phyloP scores from a whole-genome alignment of 2,329 filamentous ascomycete genomes.

The Lasiodiplodia sp. region DNA sequence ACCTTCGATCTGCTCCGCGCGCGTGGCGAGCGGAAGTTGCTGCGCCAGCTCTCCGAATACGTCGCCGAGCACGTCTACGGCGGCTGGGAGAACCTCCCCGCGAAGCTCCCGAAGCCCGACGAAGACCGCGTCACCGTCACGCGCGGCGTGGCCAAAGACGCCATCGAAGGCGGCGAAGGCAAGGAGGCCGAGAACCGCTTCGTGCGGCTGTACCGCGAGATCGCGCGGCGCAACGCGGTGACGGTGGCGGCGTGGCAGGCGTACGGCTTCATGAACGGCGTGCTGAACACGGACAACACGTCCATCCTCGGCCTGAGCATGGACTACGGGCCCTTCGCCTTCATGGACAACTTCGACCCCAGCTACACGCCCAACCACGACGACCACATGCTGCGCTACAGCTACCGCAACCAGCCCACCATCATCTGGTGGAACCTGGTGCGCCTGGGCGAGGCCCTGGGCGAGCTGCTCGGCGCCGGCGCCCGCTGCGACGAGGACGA shows the following conservation, averaged over 20 bases:
- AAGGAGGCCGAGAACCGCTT: conserved; percentile 84
- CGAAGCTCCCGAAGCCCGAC: conserved; percentile 59
- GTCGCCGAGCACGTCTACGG: conserved; percentile 86
- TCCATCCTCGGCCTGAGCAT: conserved; percentile 88
- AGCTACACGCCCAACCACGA: conserved; percentile 97
- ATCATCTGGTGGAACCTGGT: conserved; percentile 99
- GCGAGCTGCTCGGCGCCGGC: conserved; percentile 85
- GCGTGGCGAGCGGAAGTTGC: conserved; percentile 77
- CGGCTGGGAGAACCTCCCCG: conserved; percentile 86
- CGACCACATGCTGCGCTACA: conserved; percentile 84
- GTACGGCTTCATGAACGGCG: conserved; percentile 99
- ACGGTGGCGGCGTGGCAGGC: conserved; percentile 96
- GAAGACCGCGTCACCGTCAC: conserved; percentile 49
- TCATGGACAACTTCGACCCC: conserved; percentile 96
- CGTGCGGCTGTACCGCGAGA: conserved; percentile 83
- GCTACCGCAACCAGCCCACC: conserved; percentile 91
- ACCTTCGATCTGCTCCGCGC: conserved; percentile 92
- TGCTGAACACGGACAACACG: conserved; percentile 97
- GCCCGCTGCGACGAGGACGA: conserved; percentile 71
- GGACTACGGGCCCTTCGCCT: conserved; percentile 96
- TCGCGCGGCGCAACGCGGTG: conserved; percentile 82
- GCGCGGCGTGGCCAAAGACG: conserved; percentile 63
- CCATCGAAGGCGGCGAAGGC: conserved; percentile 71
- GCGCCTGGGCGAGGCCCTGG: conserved; percentile 85
- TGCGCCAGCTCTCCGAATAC: conserved; percentile 79